Conservation (phyloP, 257 asterid species). For the Nicotiana paniculata region DNA sequence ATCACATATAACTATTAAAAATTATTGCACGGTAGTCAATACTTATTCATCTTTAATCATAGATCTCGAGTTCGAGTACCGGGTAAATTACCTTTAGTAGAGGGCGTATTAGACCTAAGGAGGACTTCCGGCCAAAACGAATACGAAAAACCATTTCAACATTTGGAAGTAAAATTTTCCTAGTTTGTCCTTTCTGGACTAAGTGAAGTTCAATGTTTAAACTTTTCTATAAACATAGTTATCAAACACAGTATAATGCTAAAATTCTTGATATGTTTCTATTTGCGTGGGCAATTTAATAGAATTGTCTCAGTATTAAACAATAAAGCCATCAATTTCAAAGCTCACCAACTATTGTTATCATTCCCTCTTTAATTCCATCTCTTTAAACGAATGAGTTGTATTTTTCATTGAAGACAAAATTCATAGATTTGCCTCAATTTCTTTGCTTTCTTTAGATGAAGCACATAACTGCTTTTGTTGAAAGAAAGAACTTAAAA, state of each 20-base stretch:
- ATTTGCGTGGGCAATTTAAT: neutral
- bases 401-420: slow-evolving; percentile 4
- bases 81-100: too few relatives aligned
- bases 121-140: too few relatives aligned
- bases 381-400: neutral
- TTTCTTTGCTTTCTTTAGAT: neutral
- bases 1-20: neutral
- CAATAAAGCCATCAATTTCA: neutral
- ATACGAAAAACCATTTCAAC: too few relatives aligned
- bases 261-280: neutral
- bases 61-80: too few relatives aligned
- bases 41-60: too few relatives aligned
- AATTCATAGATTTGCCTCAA: neutral
- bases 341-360: neutral
- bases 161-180: neutral
- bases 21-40: too few relatives aligned
- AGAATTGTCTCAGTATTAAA: neutral
- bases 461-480: neutral
- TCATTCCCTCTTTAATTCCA: neutral
- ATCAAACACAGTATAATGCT: neutral
- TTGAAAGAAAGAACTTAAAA: neutral
- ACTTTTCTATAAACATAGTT: neutral
- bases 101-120: too few relatives aligned
- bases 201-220: neutral
- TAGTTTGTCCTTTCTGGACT: neutral